Base-by-base conservation (phyloP, 2,329 filamentous ascomycete species). In the Botrytis medusae region DNA sequence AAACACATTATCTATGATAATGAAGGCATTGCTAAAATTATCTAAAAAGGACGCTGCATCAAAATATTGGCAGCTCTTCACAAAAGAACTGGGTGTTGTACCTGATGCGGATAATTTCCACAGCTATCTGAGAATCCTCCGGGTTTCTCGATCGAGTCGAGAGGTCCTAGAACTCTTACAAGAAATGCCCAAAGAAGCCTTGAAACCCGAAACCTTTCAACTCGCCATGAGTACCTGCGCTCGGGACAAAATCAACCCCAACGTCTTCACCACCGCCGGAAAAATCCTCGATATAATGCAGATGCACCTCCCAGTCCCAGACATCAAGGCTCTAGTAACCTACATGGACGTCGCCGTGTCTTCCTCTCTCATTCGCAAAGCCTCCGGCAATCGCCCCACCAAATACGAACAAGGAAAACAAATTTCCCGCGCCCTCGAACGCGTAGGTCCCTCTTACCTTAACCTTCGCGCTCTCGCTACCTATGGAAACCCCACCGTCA, bases 61-160 rank as follows among this genome's bases (percentile, higher is more conserved):
- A 70, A 86, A 86, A 46, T 98, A 98, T 82, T 98, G 95, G 95
- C 84, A 91, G 29, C 80, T 91, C 9, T 84, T 98, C 73, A 92
- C 91, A 10, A 81, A 85, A 2, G 82, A 85, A 20, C 86, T 89
- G 80, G 83, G 83, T n/a, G 83, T 98, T 74, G 80, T 84, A 2
- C 94, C 95, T 0, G 95, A 98, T 80, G 78, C 84, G 14, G 86
- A 90, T 75, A 94, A 93, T 80, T 92, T 91, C 83, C 85, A 90
- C 76, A 84, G 86, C 76, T 90, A 93, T 78, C 85, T 98, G 25
- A 87, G 89, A 71, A 82, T 93, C 60, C 86, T 96, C 51, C 88
- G 90, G 69, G 81, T 87, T 48, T 89, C 88, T 60, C 91, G 91
- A 74, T 87, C 91, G 61, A 95, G 92, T 77, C 84, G 83, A 57